phyloP scores from a whole-genome alignment of 2,329 filamentous ascomycete species.

The Stylonectria norvegica region DNA sequence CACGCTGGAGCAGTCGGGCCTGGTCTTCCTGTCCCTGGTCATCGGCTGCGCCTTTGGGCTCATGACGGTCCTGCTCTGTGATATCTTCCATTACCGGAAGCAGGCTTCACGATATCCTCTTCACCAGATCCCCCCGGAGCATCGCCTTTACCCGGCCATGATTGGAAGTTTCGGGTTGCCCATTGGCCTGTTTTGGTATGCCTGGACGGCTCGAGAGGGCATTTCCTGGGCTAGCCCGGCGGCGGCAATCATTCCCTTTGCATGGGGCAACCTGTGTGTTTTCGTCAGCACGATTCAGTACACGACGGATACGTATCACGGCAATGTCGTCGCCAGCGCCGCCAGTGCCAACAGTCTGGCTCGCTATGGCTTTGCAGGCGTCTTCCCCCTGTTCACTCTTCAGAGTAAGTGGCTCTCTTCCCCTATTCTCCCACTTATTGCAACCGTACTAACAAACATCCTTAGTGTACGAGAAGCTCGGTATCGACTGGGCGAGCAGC shows the following conservation, averaged over 20 bases:
- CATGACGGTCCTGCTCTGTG: slow-evolving; percentile 39
- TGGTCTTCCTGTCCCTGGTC: slow-evolving; percentile 45
- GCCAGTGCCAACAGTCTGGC: slow-evolving; percentile 57
- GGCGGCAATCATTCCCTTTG: slow-evolving; percentile 53
- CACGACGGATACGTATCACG: slow-evolving; percentile 53
- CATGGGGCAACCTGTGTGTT: slow-evolving; percentile 57
- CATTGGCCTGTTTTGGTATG: slow-evolving; percentile 57
- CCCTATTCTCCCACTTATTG: rapidly evolving
- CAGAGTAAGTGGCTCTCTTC: slow-evolving; percentile 41
- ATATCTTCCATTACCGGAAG: slow-evolving; percentile 40
- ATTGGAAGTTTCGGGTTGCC: slow-evolving; percentile 53
- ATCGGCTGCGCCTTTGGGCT: slow-evolving; percentile 45
- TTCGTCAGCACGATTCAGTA: slow-evolving; percentile 55
- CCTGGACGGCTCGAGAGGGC: slow-evolving; percentile 48
- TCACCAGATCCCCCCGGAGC: slow-evolving; percentile 47
- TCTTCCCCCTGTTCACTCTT: slow-evolving; percentile 59
- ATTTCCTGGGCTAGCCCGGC: slow-evolving; percentile 50
- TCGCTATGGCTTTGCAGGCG: slow-evolving; percentile 52
- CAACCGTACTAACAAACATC: slow-evolving; percentile 11
- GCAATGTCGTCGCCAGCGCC: slow-evolving; percentile 54
- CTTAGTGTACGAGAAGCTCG: slow-evolving; percentile 42
- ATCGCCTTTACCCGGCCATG: slow-evolving; percentile 58
- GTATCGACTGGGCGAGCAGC: slow-evolving; percentile 46
- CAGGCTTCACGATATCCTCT: slow-evolving; percentile 32
- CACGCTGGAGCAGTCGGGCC: slow-evolving; percentile 37